These are phyloP conservation scores for Prinsepia uniflora DNA, from an alignment of 306 rosid genomes.

Conservation along the genomic window DNA sequence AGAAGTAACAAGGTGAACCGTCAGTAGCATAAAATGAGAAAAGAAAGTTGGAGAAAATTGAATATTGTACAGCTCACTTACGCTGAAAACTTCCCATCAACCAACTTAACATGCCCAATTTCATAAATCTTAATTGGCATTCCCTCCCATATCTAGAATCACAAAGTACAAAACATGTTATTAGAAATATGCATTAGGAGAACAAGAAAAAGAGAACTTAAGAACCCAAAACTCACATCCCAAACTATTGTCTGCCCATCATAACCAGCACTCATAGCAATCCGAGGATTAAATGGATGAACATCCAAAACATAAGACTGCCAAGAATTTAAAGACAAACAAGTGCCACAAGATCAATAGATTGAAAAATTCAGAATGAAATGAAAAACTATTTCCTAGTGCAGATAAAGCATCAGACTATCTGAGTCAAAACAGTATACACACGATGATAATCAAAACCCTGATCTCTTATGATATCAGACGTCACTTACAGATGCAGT, in stretches of 20 bases:
- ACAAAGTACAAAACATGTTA: slow-evolving; percentile 26
- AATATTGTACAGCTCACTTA: slow-evolving; percentile 41
- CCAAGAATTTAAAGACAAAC: slow-evolving; percentile 33
- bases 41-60: slow-evolving; percentile 17
- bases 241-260: slow-evolving; percentile 85
- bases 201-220: slow-evolving; percentile 21
- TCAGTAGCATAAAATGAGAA: slow-evolving; percentile 15
- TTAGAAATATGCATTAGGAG: slow-evolving; percentile 15
- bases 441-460: slow-evolving; percentile 4
- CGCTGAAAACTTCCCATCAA: slow-evolving; percentile 93
- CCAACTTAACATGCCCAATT: slow-evolving; percentile 67
- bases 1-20: not conserved
- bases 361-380: slow-evolving; percentile 12
- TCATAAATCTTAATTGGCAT: slow-evolving; percentile 61
- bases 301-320: slow-evolving; percentile 94
- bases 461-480: slow-evolving; percentile 1
- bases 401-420: slow-evolving; percentile 12
- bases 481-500: slow-evolving; percentile 57
- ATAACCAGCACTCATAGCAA: slow-evolving; percentile 97
- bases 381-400: slow-evolving; percentile 9
- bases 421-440: not conserved
- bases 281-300: slow-evolving; percentile 94
- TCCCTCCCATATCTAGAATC: slow-evolving; percentile 89
- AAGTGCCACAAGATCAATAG: slow-evolving; percentile 26
- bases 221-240: slow-evolving; percentile 65